These are phyloP conservation scores for Penstemon barbatus DNA, from an alignment of 257 asterid species.

Conservation along the genomic window DNA sequence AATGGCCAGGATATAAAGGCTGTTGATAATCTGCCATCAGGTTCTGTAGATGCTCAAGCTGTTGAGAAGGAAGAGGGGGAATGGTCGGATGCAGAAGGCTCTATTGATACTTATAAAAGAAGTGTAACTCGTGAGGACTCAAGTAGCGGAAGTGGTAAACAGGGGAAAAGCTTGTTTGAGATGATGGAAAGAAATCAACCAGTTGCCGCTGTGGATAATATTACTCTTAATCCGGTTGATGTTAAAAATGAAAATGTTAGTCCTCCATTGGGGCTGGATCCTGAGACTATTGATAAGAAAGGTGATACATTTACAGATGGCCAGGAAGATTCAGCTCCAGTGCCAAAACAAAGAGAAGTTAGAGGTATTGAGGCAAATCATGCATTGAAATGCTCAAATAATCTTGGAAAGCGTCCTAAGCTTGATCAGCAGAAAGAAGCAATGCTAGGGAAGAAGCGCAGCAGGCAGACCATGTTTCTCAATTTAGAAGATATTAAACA, in stretches of 20 bases:
- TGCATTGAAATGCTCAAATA: slow-evolving; percentile 65
- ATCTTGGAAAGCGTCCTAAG: slow-evolving; percentile 80
- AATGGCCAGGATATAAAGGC: slow-evolving; percentile 44
- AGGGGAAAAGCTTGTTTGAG: slow-evolving; percentile 47
- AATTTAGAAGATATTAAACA: slow-evolving; percentile 92
- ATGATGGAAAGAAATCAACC: slow-evolving; percentile 34
- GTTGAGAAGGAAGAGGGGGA: slow-evolving; percentile 99
- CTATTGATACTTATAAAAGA: slow-evolving; percentile 46
- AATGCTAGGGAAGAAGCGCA: slow-evolving; percentile 93
- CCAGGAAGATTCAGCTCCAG: slow-evolving; percentile 63
- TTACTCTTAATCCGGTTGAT: slow-evolving; percentile 39
- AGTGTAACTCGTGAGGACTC: slow-evolving; percentile 39
- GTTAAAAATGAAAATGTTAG: slow-evolving; percentile 51
- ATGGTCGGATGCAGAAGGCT: slow-evolving; percentile 95
- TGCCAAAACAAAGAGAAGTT: slow-evolving; percentile 68
- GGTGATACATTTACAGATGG: slow-evolving; percentile 45
- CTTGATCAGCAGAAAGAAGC: slow-evolving; percentile 90
- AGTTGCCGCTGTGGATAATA: slow-evolving; percentile 35
- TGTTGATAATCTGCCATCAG: slow-evolving; percentile 42
- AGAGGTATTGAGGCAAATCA: slow-evolving; percentile 80
- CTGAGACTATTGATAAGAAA: slow-evolving; percentile 63
- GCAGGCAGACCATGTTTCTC: slow-evolving; percentile 93
- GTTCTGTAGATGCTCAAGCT: slow-evolving; percentile 39
- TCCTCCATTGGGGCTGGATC: slow-evolving; percentile 39
- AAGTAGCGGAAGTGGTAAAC: slow-evolving; percentile 44